Conservation (phyloP, 148 eudicot species). For the Rhododendron ovatum region DNA sequence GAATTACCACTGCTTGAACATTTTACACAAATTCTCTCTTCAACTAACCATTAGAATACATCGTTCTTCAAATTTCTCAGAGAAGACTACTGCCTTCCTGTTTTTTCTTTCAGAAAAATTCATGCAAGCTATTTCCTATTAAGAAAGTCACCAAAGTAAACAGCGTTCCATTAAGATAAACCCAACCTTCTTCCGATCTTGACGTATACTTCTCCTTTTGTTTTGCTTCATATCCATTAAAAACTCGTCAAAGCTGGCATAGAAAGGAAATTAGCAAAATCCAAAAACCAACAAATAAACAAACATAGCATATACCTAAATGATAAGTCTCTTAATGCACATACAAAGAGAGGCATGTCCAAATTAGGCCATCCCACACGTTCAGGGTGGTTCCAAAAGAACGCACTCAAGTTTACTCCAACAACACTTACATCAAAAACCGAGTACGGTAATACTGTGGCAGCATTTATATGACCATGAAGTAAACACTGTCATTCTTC, state of each 20-base stretch:
- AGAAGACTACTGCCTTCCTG: not conserved
- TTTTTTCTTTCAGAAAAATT: not conserved
- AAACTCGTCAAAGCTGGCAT: constrained; percentile 80
- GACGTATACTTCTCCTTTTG: constrained; percentile 95
- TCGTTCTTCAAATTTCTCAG: not conserved
- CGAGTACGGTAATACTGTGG: not conserved
- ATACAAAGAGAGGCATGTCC: not conserved
- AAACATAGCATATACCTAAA: not conserved
- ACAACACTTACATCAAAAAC: not conserved
- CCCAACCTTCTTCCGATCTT: constrained; percentile 93
- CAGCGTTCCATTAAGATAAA: not conserved
- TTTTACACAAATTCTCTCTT: not conserved
- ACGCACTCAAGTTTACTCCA: not conserved
- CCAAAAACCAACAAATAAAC: not conserved
- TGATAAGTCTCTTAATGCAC: not conserved
- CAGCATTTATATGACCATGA: not conserved
- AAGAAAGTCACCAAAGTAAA: constrained; percentile 4
- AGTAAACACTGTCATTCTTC: not conserved
- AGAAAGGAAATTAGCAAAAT: constrained; percentile 1
- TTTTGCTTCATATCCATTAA: constrained; percentile 95
- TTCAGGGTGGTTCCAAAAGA: not conserved
- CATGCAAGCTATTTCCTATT: not conserved
- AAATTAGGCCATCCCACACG: not conserved
- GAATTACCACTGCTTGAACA: constrained; percentile 4
- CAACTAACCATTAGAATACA: not conserved